Conservation (phyloP, 495 filamentous ascomycete genomes). For the Opeltia flavorubescens region DNA sequence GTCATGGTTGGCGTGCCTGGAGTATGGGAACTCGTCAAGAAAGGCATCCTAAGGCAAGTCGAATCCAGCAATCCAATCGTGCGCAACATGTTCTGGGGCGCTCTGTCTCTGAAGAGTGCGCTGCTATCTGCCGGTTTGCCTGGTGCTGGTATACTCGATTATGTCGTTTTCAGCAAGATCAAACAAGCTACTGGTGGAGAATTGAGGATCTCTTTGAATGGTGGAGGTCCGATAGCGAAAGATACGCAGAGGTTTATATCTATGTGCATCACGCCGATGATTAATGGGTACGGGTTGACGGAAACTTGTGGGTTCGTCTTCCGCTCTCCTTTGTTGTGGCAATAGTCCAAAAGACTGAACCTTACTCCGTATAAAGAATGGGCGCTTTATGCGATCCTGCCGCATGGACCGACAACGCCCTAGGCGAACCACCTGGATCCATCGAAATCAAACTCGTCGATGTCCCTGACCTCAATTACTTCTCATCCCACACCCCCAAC, state of each 20-base stretch:
- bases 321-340: too few relatives aligned
- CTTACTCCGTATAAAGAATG: conserved; percentile 40
- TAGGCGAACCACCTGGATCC: conserved; percentile 68
- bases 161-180: conserved; percentile 75
- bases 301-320: conserved; percentile 56
- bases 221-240: conserved; percentile 72
- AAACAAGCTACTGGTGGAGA: conserved; percentile 79
- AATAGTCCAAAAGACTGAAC: too few relatives aligned
- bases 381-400: conserved; percentile 78
- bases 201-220: conserved; percentile 70
- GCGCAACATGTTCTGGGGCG: conserved; percentile 85
- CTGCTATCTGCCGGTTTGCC: conserved; percentile 65
- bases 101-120: conserved; percentile 68
- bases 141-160: conserved; percentile 41
- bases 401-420: conserved; percentile 71
- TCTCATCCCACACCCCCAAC: conserved; percentile 61
- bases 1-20: conserved; percentile 90
- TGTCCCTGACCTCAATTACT: conserved; percentile 86
- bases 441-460: conserved; percentile 93
- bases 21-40: conserved; percentile 97
- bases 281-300: conserved; percentile 89
- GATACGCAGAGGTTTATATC: conserved; percentile 80
- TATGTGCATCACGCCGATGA: conserved; percentile 78
- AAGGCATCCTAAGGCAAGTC: conserved; percentile 82
- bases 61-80: conserved; percentile 56